phyloP scores from a whole-genome alignment of 495 filamentous ascomycete species.

The Penicillium steckii region DNA sequence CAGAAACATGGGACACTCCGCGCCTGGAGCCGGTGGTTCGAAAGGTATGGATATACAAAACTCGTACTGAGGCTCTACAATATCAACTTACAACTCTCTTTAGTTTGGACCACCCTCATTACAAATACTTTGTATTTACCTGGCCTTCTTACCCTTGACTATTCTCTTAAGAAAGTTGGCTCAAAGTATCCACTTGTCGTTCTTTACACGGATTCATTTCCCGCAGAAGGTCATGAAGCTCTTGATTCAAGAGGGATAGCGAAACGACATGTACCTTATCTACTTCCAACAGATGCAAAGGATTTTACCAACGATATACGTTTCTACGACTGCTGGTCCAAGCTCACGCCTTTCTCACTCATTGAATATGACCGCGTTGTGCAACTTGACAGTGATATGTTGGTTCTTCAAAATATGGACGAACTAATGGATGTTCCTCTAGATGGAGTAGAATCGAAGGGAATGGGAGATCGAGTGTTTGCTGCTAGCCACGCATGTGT shows the following conservation, averaged over 20 bases:
- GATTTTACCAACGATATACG: conserved; percentile 62
- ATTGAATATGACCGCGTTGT: conserved; percentile 70
- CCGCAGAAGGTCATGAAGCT: conserved; percentile 57
- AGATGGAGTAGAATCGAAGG: conserved; percentile 50
- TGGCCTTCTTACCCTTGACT: conserved; percentile 70
- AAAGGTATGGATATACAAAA: neutral
- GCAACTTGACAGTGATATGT: conserved; percentile 83
- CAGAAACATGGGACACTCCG: neutral
- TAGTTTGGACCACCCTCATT: conserved; percentile 76
- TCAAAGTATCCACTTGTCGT: conserved; percentile 72
- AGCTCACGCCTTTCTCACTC: conserved; percentile 73
- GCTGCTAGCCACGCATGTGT: conserved; percentile 76
- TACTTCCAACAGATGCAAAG: conserved; percentile 57
- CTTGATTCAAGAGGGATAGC: conserved; percentile 63
- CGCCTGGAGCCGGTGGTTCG: neutral
- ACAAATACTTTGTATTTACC: conserved; percentile 73
- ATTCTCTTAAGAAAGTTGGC: conserved; percentile 56
- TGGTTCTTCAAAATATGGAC: conserved; percentile 77
- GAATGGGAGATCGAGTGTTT: conserved; percentile 61
- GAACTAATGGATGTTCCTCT: conserved; percentile 77
- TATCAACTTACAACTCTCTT: neutral
- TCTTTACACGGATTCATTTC: conserved; percentile 72
- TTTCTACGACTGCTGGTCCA: conserved; percentile 84
- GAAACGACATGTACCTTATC: conserved; percentile 58
- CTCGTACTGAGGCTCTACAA: neutral